Evolutionary conservation across 2,329 filamentous ascomycete genomes (phyloP).

Genomic region (Trichoderma lentiforme): DNA sequence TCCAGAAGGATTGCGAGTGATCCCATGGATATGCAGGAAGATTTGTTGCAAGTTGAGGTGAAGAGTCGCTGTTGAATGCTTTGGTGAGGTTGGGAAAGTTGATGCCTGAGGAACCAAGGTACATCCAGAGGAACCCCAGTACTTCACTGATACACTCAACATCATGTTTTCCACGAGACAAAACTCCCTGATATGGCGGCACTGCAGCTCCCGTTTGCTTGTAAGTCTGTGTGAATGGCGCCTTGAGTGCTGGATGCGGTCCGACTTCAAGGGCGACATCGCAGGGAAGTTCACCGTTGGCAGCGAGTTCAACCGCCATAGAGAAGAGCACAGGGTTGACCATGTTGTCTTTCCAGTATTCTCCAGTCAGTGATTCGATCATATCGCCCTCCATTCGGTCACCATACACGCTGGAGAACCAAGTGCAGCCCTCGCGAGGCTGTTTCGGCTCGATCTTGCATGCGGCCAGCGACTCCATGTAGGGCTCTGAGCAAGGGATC

Average conservation of each 20-base stretch:
- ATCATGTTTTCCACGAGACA: neutral
- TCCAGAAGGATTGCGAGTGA: neutral
- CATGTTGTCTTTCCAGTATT: constrained; percentile 20
- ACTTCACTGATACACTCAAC: neutral
- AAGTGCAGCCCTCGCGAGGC: neutral
- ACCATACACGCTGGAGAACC: constrained; percentile 23
- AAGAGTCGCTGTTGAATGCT: neutral
- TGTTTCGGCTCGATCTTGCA: neutral
- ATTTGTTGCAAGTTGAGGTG: neutral
- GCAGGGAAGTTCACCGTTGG: neutral
- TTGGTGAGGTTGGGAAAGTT: neutral
- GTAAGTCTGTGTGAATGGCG: neutral
- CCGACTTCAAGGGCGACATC: neutral
- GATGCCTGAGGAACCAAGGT: neutral
- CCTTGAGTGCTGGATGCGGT: constrained; percentile 7
- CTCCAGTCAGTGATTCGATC: neutral
- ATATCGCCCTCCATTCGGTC: constrained; percentile 10
- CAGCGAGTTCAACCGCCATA: constrained; percentile 20
- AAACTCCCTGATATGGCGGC: neutral
- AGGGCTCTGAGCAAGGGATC: neutral
- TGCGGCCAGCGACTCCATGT: neutral
- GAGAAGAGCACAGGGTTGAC: constrained; percentile 25
- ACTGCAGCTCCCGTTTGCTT: neutral
- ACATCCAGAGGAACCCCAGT: neutral
- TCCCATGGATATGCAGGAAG: neutral